Conservation (phyloP, 139 green algal genomes). For the Chlorella sp. region DNA sequence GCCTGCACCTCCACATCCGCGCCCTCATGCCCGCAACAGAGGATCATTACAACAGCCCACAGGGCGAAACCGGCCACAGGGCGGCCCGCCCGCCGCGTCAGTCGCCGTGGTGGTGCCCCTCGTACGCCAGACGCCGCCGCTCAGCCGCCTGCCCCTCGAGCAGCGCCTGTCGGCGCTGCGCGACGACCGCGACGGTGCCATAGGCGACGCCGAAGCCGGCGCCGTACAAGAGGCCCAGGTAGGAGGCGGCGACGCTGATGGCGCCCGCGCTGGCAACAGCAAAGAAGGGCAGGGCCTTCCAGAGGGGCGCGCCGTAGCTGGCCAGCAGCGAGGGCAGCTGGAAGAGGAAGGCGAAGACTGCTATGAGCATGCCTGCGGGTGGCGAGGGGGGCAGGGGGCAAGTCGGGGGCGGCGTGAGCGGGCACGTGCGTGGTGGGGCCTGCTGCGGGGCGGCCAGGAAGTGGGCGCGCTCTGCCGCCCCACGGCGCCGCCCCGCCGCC, state of each 20-base stretch:
- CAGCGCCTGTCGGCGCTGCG: slow-evolving; percentile 11
- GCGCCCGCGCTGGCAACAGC: slow-evolving; percentile 20
- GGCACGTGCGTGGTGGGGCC: too few species aligned
- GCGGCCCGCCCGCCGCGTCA: not conserved
- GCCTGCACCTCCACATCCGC: too few species aligned
- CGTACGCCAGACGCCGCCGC: slow-evolving; percentile 5
- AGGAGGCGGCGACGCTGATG: slow-evolving; percentile 29
- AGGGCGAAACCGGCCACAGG: too few species aligned
- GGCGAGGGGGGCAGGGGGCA: too few species aligned
- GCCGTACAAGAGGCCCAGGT: slow-evolving; percentile 42
- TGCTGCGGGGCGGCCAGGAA: too few species aligned
- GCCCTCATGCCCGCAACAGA: too few species aligned
- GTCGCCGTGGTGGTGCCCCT: slow-evolving; percentile 2
- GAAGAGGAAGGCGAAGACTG: slow-evolving; percentile 51
- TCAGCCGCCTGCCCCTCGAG: slow-evolving; percentile 2
- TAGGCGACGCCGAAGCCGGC: slow-evolving; percentile 27
- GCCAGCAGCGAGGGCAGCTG: slow-evolving; percentile 47
- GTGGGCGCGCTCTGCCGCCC: too few species aligned
- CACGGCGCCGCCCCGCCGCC: too few species aligned
- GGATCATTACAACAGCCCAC: too few species aligned
- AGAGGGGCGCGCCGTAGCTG: slow-evolving; percentile 34
- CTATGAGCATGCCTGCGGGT: slow-evolving; percentile 48
- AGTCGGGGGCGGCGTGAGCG: too few species aligned
- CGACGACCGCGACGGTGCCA: slow-evolving; percentile 18
- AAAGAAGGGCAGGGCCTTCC: slow-evolving; percentile 42